phyloP scores from a whole-genome alignment of 805 yeast genomes.

The Helenozyma rhizophorensis region DNA sequence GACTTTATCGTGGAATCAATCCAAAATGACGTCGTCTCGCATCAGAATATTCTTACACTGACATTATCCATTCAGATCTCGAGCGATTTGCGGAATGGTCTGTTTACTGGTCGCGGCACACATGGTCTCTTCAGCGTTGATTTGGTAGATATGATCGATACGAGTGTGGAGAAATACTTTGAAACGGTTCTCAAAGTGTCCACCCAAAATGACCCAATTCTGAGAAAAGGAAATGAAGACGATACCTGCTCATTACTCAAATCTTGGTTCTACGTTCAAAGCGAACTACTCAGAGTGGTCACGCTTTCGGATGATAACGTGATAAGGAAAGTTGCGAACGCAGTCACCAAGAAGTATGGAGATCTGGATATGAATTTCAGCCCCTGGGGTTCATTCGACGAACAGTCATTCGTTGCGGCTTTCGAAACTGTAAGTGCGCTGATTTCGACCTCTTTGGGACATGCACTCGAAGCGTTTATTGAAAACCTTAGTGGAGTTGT shows the following conservation, averaged over 20 bases:
- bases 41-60: background rate
- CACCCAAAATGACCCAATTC: slow-evolving; percentile 1
- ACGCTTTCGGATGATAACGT: slow-evolving; percentile 1
- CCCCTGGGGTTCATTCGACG: too few species aligned
- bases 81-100: too few species aligned
- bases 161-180: slow-evolving; percentile 26
- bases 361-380: too few species aligned
- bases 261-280: slow-evolving; percentile 10
- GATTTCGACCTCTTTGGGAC: too few species aligned
- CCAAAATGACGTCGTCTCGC: background rate
- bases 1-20: slow-evolving; percentile 2
- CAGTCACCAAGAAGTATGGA: too few species aligned
- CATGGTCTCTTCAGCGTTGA: background rate
- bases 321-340: too few species aligned
- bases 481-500: too few species aligned
- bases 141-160: slow-evolving; percentile 19
- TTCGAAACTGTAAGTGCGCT: too few species aligned
- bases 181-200: slow-evolving; percentile 8
- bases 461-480: too few species aligned
- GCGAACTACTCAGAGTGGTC: slow-evolving; percentile 1
- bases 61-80: background rate
- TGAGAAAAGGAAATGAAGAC: background rate
- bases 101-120: too few species aligned
- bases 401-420: too few species aligned
- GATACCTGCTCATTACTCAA: slow-evolving; percentile 5